Evolutionary conservation across 805 yeast genomes (phyloP).

Genomic region (Cyberlindnera subsufficiens): DNA sequence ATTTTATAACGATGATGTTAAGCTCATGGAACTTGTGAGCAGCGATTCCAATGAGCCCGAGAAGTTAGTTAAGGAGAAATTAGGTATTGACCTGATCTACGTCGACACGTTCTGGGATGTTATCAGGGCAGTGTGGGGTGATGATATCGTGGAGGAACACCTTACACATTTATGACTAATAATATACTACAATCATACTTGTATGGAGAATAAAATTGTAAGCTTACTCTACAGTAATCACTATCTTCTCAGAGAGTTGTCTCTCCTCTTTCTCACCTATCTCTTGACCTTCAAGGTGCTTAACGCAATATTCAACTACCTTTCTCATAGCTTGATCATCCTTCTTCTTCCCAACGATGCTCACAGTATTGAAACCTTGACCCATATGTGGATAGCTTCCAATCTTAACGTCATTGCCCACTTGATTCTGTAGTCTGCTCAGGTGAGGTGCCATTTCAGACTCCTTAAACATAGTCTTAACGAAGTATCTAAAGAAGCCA

Average conservation of each 20-base stretch:
- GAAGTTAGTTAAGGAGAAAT: conserved; percentile 41
- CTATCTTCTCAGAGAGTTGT: conserved; percentile 4
- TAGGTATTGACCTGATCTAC: conserved; percentile 55
- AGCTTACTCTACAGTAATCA: background rate
- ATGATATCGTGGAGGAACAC: conserved; percentile 22
- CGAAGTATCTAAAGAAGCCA: conserved; percentile 43
- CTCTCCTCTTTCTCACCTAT: conserved; percentile 54
- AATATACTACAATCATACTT: background rate
- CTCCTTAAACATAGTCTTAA: conserved; percentile 57
- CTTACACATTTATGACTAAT: conserved; percentile 8
- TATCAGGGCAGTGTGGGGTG: conserved; percentile 63
- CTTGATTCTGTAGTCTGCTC: conserved; percentile 40
- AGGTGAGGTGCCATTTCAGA: conserved; percentile 65
- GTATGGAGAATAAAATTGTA: background rate
- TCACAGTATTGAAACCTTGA: conserved; percentile 59
- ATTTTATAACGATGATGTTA: conserved; percentile 19
- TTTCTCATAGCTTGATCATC: conserved; percentile 32
- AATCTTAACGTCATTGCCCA: conserved; percentile 45
- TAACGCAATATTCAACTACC: conserved; percentile 41
- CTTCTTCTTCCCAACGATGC: conserved; percentile 57
- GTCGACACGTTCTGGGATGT: conserved; percentile 80
- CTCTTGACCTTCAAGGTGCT: conserved; percentile 48
- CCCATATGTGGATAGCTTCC: conserved; percentile 84
- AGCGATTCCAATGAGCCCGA: conserved; percentile 39
- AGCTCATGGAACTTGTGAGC: conserved; percentile 17